Evolutionary conservation across 2,329 filamentous ascomycete species (phyloP), one percentile per base, ranked within the genome.

Genomic region (Pseudogymnoascus sp.): DNA sequence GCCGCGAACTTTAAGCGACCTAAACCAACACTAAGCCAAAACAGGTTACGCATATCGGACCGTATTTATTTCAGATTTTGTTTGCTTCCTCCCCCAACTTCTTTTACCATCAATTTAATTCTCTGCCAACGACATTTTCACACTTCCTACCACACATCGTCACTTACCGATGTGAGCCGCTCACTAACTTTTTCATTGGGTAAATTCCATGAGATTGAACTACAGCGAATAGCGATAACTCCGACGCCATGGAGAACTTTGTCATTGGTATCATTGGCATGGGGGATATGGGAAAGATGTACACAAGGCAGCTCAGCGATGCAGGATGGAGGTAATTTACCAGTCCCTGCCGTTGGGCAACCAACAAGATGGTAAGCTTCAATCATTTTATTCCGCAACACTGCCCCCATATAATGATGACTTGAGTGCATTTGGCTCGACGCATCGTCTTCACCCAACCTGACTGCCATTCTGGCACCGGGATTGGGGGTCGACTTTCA

Each of bases 341-440:
- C 61, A 60, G 39, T 58, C 47, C 61, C 25, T 66, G 57, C 64
- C 66, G 66, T 65, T 67, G 70, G 64, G 68, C 66, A 61, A 61
- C 39, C 50, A 43, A 65, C 68, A 50, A 65, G 57, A 61, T 68
- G 64, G 68, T 71, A 65, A 69, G 68, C 63, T 63, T 64, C 59
- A 39, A 54, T 76, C 65, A 12, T 64, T 63, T 54, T 38, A 28
- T 43, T 60, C 18, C 57, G 57, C 32, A 34, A 58, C 34, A 25
- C 20, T 11, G 34, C 35, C 54, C 59, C 57, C 47, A 30, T 70
- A 70, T 74, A 74, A 91, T 95, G 93, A 97, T 97, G 93, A 97
- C 93, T 91, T 93, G 93, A 97, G 93, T 92, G 93, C 93, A 97
- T 97, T 97, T 97, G 93, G 93, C 93, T 97, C 91, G 93, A 97